A percentile compares a stretch with the other conserved stretches of the same genome.
Conservation (phyloP, 148 eudicot genomes). For the Amaranthus cruentus region DNA sequence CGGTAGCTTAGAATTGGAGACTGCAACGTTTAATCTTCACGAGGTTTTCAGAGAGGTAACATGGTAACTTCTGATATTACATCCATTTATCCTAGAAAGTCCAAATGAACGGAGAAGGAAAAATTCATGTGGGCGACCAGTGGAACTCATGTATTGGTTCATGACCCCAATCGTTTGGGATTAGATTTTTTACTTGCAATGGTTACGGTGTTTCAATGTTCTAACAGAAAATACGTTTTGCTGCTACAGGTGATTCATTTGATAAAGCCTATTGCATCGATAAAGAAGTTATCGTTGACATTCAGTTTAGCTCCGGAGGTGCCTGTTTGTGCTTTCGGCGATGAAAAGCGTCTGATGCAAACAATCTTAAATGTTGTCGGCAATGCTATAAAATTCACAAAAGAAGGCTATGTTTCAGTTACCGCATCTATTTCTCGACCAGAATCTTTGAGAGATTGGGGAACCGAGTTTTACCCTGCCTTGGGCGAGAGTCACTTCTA, state of each 20-base stretch:
- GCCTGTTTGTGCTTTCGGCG: constrained; percentile 69
- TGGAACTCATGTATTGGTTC: too few relatives aligned
- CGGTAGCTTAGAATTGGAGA: constrained; percentile 67
- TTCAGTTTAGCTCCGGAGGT: constrained; percentile 58
- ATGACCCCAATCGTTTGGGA: neutral
- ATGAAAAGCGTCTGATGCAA: constrained; percentile 81
- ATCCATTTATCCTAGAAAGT: too few relatives aligned
- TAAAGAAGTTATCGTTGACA: constrained; percentile 67
- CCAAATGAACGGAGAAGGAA: too few relatives aligned
- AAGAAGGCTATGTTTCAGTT: constrained; percentile 66
- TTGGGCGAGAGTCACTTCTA: constrained; percentile 64
- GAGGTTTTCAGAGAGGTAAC: constrained; percentile 63
- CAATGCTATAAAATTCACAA: constrained; percentile 86
- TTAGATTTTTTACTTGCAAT: neutral
- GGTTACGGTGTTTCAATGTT: neutral
- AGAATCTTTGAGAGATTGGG: constrained; percentile 65
- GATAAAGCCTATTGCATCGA: constrained; percentile 77
- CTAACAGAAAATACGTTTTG: neutral
- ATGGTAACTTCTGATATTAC: neutral
- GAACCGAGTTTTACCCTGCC: constrained; percentile 49
- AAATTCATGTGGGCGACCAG: too few relatives aligned
- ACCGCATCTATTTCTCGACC: constrained; percentile 64
- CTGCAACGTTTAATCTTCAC: constrained; percentile 52
- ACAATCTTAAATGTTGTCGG: constrained; percentile 69
- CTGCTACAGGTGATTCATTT: constrained; percentile 47